Percentiles rank a stretch among this genome's conserved stretches.
These are phyloP conservation scores for Cutaneotrichosporon dermatis DNA, from an alignment of 1,284 basidiomycete species.

Conservation along the genomic window DNA sequence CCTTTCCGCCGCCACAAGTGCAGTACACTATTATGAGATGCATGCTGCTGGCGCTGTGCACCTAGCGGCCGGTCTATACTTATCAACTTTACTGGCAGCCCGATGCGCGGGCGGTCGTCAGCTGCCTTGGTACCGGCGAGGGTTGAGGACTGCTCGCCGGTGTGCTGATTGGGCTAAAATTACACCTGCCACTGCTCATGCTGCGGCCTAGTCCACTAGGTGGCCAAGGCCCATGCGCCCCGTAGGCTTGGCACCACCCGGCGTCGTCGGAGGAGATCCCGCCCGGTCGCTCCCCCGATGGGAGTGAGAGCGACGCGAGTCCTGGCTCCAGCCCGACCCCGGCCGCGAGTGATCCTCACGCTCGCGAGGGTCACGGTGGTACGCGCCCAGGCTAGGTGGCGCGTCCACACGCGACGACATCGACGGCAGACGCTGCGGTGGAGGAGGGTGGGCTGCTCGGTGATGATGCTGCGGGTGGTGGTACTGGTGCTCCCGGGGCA, in stretches of 20 bases:
- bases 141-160: too few relatives aligned
- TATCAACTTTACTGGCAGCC: too few relatives aligned
- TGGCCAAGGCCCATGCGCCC: constrained; percentile 23
- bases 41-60: too few relatives aligned
- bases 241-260: constrained; percentile 10
- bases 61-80: too few relatives aligned
- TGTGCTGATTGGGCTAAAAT: too few relatives aligned
- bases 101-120: too few relatives aligned
- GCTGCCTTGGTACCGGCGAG: too few relatives aligned
- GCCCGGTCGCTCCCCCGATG: constrained; percentile 11
- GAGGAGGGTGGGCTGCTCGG: constrained; percentile 1
- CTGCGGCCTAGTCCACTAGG: constrained; percentile 14
- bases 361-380: constrained; percentile 12
- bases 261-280: neutral
- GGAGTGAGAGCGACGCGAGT: constrained; percentile 2
- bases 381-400: constrained; percentile 15
- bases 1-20: too few relatives aligned
- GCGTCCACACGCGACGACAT: constrained; percentile 15
- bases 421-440: constrained; percentile 9
- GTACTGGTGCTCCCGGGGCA: constrained; percentile 9
- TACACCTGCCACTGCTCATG: too few relatives aligned
- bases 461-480: constrained; percentile 1
- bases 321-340: constrained; percentile 15
- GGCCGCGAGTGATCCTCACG: constrained; percentile 9
- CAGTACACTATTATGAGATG: too few relatives aligned